Evolutionary conservation across 257 asterid genomes (phyloP).

Genomic region (Marsdenia floribunda): DNA sequence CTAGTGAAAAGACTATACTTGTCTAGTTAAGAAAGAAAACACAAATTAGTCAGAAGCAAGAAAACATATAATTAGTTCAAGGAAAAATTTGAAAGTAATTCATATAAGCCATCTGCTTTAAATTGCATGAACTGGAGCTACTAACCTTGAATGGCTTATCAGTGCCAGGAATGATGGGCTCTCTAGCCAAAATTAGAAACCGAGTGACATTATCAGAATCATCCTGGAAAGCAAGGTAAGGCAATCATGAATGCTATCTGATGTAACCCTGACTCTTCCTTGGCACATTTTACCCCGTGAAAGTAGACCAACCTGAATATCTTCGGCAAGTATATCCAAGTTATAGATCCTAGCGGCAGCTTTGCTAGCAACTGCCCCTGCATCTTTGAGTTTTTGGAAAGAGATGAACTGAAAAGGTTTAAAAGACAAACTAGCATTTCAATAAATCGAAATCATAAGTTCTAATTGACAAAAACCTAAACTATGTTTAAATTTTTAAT

Average conservation of each 20-base stretch:
- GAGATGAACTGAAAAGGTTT: constrained; percentile 53
- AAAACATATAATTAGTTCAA: not conserved
- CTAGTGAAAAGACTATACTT: constrained; percentile 97
- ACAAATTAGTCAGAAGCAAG: constrained; percentile 1
- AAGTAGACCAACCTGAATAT: constrained; percentile 68
- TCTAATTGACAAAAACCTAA: not conserved
- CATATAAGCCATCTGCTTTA: not conserved
- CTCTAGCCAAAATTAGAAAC: constrained; percentile 94
- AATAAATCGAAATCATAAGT: not conserved
- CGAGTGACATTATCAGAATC: constrained; percentile 94
- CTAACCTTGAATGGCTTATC: constrained; percentile 95
- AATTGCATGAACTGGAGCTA: not conserved
- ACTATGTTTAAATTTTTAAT: not conserved
- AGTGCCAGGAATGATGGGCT: constrained; percentile 91
- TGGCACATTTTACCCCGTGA: not conserved
- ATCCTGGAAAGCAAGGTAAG: constrained; percentile 51
- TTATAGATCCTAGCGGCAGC: constrained; percentile 76
- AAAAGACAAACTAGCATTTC: constrained; percentile 16
- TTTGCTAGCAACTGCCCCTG: constrained; percentile 97
- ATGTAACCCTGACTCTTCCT: not conserved
- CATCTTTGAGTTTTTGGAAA: constrained; percentile 67
- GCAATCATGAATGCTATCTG: constrained; percentile 4
- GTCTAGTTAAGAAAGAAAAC: constrained; percentile 46
- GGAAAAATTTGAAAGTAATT: not conserved
- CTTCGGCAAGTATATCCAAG: constrained; percentile 79